phyloP scores from a whole-genome alignment of 2,329 filamentous ascomycete genomes.

The Talaromyces piceae region DNA sequence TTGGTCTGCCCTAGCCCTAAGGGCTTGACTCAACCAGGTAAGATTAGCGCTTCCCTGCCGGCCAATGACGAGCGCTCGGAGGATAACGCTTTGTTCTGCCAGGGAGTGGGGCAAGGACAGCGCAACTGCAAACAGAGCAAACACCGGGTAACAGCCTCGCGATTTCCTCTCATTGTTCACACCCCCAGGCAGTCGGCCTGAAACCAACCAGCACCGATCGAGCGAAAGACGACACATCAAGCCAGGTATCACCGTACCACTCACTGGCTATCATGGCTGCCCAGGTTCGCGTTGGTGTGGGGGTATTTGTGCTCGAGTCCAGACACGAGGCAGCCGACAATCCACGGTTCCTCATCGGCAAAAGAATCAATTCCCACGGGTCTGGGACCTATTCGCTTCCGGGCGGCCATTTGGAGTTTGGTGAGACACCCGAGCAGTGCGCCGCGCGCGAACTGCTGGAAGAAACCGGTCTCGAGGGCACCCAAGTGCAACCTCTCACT shows the following conservation, averaged over 20 bases:
- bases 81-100: too few species aligned
- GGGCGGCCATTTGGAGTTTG: conserved; percentile 67
- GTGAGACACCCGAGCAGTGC: conserved; percentile 56
- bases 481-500: conserved; percentile 46
- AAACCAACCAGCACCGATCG: too few species aligned
- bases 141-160: too few species aligned
- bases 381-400: conserved; percentile 59
- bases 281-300: conserved; percentile 38
- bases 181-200: too few species aligned
- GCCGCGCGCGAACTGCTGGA: conserved; percentile 61
- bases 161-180: too few species aligned
- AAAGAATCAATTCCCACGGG: conserved; percentile 11
- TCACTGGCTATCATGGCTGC: conserved; percentile 12
- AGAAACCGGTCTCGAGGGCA: conserved; percentile 59
- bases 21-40: too few species aligned
- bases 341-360: conserved; percentile 11
- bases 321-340: conserved; percentile 34
- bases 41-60: too few species aligned
- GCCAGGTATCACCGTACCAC: too few species aligned
- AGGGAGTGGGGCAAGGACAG: neutral
- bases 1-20: too few species aligned
- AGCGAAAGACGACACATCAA: too few species aligned
- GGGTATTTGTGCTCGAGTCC: conserved; percentile 38
- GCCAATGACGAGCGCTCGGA: too few species aligned
- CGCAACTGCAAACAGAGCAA: neutral